Conservation (phyloP, 805 yeast species). For the Kluyveromyces aestuarii region DNA sequence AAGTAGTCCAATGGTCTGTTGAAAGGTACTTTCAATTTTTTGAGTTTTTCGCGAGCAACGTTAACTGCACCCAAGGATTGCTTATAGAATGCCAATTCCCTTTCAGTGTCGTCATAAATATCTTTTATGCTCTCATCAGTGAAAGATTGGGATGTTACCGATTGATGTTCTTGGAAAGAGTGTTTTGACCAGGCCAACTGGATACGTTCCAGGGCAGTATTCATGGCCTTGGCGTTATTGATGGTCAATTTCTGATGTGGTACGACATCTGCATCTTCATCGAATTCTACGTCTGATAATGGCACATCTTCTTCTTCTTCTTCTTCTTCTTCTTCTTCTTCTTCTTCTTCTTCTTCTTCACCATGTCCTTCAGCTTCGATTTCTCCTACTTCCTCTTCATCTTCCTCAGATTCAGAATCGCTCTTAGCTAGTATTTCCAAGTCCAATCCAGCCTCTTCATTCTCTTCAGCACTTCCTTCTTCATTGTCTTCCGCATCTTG, state of each 20-base stretch:
- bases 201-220: slow-evolving; percentile 58
- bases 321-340: slow-evolving; percentile 40
- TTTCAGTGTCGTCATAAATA: slow-evolving; percentile 89
- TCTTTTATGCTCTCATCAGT: slow-evolving; percentile 67
- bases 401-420: slow-evolving; percentile 44
- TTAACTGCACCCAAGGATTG: slow-evolving; percentile 84
- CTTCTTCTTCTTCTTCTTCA: slow-evolving; percentile 37
- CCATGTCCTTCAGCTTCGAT: slow-evolving; percentile 33
- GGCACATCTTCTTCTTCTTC: slow-evolving; percentile 74
- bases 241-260: slow-evolving; percentile 86
- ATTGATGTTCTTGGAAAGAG: slow-evolving; percentile 78
- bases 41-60: slow-evolving; percentile 56
- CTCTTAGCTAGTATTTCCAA: slow-evolving; percentile 47
- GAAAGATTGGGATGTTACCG: slow-evolving; percentile 50
- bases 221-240: slow-evolving; percentile 79
- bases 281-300: slow-evolving; percentile 83
- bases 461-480: slow-evolving; percentile 34
- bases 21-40: slow-evolving; percentile 73
- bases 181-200: slow-evolving; percentile 50
- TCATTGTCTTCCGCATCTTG: slow-evolving; percentile 18
- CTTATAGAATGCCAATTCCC: slow-evolving; percentile 91
- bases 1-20: slow-evolving; percentile 91
- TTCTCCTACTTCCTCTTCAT: slow-evolving; percentile 30
- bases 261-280: slow-evolving; percentile 89
- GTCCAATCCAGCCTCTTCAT: slow-evolving; percentile 34